Conservation (phyloP, 768 basidiomycete genomes). For the Amanita subjunquillea region DNA sequence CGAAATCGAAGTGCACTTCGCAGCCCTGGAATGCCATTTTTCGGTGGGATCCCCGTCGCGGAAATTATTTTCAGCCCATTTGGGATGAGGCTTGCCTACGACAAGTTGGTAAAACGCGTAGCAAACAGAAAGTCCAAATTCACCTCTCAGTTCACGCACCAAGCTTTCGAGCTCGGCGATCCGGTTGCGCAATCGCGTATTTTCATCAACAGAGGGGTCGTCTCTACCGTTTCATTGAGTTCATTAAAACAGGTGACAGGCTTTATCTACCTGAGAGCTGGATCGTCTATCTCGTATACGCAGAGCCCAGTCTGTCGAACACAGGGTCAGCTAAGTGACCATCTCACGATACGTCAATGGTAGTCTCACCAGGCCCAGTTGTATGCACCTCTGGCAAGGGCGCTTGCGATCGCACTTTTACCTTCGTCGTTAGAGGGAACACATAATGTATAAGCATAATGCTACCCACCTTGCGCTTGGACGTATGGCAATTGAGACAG, state of each 20-base stretch:
- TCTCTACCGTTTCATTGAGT: conserved; percentile 38
- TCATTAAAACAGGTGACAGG: not conserved
- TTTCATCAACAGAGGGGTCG: conserved; percentile 83
- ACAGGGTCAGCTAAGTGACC: not conserved
- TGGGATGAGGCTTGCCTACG: conserved; percentile 76
- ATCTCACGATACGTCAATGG: conserved; percentile 4
- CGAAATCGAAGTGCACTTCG: conserved; percentile 46
- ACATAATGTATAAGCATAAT: conserved; percentile 5
- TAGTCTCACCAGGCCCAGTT: conserved; percentile 66
- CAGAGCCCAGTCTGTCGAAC: conserved; percentile 74
- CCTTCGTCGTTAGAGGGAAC: conserved; percentile 9
- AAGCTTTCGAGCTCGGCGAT: conserved; percentile 92
- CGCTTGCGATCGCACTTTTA: conserved; percentile 82
- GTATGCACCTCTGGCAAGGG: conserved; percentile 85
- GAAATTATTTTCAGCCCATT: conserved; percentile 75
- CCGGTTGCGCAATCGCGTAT: conserved; percentile 72
- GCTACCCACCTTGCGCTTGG: conserved; percentile 73
- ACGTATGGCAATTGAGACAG: conserved; percentile 85
- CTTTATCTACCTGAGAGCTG: conserved; percentile 50
- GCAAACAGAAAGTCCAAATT: conserved; percentile 7
- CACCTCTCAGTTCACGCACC: conserved; percentile 80
- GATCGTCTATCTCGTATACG: conserved; percentile 92
- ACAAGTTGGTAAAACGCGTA: not conserved
- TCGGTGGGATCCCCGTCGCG: conserved; percentile 74
- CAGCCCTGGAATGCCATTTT: conserved; percentile 80